Evolutionary conservation across 2,329 filamentous ascomycete genomes (phyloP).

Genomic region (Moelleriella libera): DNA sequence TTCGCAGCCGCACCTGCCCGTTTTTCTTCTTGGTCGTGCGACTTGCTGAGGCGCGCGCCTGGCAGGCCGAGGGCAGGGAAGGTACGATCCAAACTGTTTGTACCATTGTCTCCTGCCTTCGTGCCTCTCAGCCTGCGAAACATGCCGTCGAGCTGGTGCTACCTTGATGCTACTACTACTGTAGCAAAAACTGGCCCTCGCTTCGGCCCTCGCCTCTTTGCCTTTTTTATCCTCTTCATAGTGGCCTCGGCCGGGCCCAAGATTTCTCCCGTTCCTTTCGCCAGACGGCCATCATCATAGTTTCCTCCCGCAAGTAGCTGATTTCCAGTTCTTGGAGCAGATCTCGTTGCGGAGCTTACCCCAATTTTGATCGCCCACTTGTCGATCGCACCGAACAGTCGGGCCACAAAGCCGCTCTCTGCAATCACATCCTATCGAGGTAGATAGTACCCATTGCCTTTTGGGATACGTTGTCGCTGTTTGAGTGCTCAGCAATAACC

Average conservation of each 20-base stretch:
- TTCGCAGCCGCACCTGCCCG: neutral
- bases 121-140: neutral
- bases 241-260: too few relatives aligned
- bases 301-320: neutral
- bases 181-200: too few relatives aligned
- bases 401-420: neutral
- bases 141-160: neutral
- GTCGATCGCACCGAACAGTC: neutral
- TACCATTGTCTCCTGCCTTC: neutral
- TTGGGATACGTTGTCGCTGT: too few relatives aligned
- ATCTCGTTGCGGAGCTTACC: neutral
- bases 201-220: too few relatives aligned
- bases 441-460: too few relatives aligned
- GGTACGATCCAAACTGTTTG: neutral
- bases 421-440: too few relatives aligned
- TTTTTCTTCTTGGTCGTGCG: neutral
- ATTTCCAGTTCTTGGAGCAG: neutral
- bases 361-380: neutral
- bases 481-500: too few relatives aligned
- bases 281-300: too few relatives aligned
- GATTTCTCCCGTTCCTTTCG: too few relatives aligned
- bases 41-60: neutral
- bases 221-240: too few relatives aligned
- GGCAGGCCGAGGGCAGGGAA: neutral
- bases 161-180: too few relatives aligned